Evolutionary conservation across 805 yeast species (phyloP).

Genomic region (Candida michaelii): DNA sequence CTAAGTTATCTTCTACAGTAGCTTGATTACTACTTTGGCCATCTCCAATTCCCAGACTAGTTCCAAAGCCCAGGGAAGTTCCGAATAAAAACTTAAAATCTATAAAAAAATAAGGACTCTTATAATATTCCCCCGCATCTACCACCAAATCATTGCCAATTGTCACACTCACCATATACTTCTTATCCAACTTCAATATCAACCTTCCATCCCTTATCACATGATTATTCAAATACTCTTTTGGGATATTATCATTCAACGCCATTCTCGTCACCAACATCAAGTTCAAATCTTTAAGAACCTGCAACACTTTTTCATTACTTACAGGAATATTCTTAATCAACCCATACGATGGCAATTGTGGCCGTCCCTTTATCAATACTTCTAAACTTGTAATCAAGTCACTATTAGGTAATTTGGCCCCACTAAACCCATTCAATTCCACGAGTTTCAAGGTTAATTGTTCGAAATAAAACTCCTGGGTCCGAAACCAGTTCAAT

Average conservation of each 20-base stretch:
- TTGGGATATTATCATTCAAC: conserved; percentile 60
- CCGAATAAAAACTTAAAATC: conserved; percentile 69
- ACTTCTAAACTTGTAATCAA: conserved; percentile 85
- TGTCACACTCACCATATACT: conserved; percentile 63
- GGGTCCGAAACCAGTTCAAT: conserved; percentile 82
- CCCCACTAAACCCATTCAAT: conserved; percentile 76
- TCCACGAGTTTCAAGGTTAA: conserved; percentile 65
- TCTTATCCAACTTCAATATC: conserved; percentile 57
- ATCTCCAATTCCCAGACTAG: too few species aligned
- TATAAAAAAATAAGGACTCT: conserved; percentile 72
- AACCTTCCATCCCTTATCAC: conserved; percentile 75
- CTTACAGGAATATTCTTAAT: conserved; percentile 51
- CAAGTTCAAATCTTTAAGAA: conserved; percentile 68
- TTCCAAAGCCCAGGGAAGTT: too few species aligned
- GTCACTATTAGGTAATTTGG: conserved; percentile 92
- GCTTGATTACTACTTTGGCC: too few species aligned
- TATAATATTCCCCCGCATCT: conserved; percentile 46
- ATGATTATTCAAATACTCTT: conserved; percentile 56
- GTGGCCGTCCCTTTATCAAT: conserved; percentile 73
- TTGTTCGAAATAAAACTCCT: conserved; percentile 63
- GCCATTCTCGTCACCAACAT: conserved; percentile 76
- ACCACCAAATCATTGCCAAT: conserved; percentile 57
- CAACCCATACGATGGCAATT: conserved; percentile 62
- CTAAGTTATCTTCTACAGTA: too few species aligned
- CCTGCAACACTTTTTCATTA: conserved; percentile 55